Evolutionary conservation across 495 filamentous ascomycete species (phyloP).

Genomic region (Sabuloglossum arenarium): DNA sequence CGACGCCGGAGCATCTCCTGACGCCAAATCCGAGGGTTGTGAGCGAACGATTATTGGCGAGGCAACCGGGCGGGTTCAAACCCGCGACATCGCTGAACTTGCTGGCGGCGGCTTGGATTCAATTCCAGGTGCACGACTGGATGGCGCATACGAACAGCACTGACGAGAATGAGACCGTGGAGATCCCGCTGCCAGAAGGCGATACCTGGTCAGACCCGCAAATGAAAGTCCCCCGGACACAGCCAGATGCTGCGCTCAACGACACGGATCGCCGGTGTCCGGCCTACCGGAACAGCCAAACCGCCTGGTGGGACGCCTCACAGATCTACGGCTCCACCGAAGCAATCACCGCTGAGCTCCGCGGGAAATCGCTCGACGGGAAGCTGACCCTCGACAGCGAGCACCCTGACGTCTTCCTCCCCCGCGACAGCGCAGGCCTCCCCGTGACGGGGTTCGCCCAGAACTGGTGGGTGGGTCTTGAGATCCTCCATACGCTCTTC

Average conservation of each 20-base stretch:
- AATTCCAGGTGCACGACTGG: slow-evolving; percentile 26
- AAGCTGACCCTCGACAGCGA: slow-evolving; percentile 16
- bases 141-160: slow-evolving; percentile 14
- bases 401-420: slow-evolving; percentile 15
- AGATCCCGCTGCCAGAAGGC: slow-evolving; percentile 14
- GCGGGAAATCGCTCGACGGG: slow-evolving; percentile 13
- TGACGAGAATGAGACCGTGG: slow-evolving; percentile 8
- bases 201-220: slow-evolving; percentile 13
- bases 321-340: slow-evolving; percentile 25
- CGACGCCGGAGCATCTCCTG: slow-evolving; percentile 19
- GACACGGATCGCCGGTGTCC: slow-evolving; percentile 17
- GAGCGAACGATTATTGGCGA: slow-evolving; percentile 17
- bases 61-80: slow-evolving; percentile 15
- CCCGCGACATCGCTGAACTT: slow-evolving; percentile 23
- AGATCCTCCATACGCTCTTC: slow-evolving; percentile 24
- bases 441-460: slow-evolving; percentile 22
- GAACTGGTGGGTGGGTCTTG: slow-evolving; percentile 25
- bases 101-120: slow-evolving; percentile 26
- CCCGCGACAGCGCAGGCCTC: slow-evolving; percentile 15
- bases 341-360: slow-evolving; percentile 15
- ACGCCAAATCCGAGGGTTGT: slow-evolving; percentile 21
- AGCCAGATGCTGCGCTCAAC: slow-evolving; percentile 14
- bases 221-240: slow-evolving; percentile 16
- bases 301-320: slow-evolving; percentile 24
- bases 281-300: slow-evolving; percentile 21